Evolutionary conservation across 2,329 filamentous ascomycete species (phyloP).

Genomic region (Trichoderma guizhouense): DNA sequence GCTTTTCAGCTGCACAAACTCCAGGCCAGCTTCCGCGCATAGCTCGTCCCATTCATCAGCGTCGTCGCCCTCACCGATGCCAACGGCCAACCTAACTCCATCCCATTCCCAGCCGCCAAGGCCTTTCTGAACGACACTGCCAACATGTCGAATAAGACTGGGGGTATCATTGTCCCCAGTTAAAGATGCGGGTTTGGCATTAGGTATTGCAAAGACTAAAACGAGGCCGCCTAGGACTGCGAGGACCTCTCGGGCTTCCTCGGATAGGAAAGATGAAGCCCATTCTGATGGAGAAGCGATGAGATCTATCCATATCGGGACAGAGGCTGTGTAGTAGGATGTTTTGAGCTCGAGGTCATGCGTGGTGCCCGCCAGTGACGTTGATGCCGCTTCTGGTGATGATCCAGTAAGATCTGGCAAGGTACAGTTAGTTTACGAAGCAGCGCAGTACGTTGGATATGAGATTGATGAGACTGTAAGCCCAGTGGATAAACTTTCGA

Average conservation of each 20-base stretch:
- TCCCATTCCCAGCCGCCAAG: conserved; percentile 63
- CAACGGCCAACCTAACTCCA: conserved; percentile 59
- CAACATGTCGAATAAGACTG: conserved; percentile 50
- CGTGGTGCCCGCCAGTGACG: conserved; percentile 56
- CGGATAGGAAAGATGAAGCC: conserved; percentile 56
- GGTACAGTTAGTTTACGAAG: background rate
- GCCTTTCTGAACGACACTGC: conserved; percentile 53
- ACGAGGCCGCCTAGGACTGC: conserved; percentile 58
- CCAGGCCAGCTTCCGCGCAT: conserved; percentile 55
- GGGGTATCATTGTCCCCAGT: conserved; percentile 27
- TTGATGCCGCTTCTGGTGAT: conserved; percentile 36
- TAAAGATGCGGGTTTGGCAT: background rate
- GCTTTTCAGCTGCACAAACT: conserved; percentile 56
- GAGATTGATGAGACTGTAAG: background rate
- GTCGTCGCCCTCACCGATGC: conserved; percentile 46
- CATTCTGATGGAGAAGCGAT: conserved; percentile 51
- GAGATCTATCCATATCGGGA: conserved; percentile 67
- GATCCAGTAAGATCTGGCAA: conserved; percentile 51
- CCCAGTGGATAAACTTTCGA: background rate
- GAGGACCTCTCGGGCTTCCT: conserved; percentile 62
- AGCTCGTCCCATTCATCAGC: conserved; percentile 60
- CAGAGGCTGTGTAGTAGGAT: conserved; percentile 56
- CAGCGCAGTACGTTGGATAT: background rate
- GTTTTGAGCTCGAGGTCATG: conserved; percentile 56
- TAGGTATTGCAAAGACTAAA: conserved; percentile 34